Evolutionary conservation across 1,139 yeast genomes (phyloP), one percentile per base, ranked within the genome.

Genomic region (Kodamaea ohmeri): DNA sequence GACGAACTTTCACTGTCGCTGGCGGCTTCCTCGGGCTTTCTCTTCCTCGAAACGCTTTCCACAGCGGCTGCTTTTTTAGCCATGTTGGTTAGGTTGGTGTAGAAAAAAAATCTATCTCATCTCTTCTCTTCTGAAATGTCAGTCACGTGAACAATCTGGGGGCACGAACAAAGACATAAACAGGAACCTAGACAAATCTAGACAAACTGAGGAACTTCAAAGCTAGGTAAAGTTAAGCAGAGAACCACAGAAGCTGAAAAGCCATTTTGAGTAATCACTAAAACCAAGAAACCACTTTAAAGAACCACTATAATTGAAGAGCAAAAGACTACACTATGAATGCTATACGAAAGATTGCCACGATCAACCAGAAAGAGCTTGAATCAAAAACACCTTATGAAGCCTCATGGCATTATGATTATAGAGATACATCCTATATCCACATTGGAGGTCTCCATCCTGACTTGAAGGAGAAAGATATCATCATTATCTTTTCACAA

Each of bases 331-430:
- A 6, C 9, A 12, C 8, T 12, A 72, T 72, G 77, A 71, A 70
- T 46, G 57, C 67, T 11, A 67, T 72, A 25, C 61, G 62, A 39
- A 73, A 76, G 44, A 78, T 83, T 24, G 74, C 80, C 50, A 67
- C 68, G 36, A 72, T 88, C 37, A 88, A 82, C 53, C 78, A 78
- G 40, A 71, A 69, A 43, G 97, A 90, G 55, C 66, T 90, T 18
- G 74, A 71, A 15, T 63, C 65, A 13, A 80, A 82, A n/a, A 73
- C 80, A 0, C 58, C 81, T 0, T 72, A 73, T 30, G 65, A 69
- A 5, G 85, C 84, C 1, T 87, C 96, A 8, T 90, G 97, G 97
- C 97, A 90, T 55, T 73, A 79, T 48, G 96, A 90, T 47, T 88
- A 82, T 55, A 67, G 69, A 22, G 92, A 88, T 48, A 77, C 94